phyloP scores from a whole-genome alignment of 306 rosid species.

The Lablab purpureus region DNA sequence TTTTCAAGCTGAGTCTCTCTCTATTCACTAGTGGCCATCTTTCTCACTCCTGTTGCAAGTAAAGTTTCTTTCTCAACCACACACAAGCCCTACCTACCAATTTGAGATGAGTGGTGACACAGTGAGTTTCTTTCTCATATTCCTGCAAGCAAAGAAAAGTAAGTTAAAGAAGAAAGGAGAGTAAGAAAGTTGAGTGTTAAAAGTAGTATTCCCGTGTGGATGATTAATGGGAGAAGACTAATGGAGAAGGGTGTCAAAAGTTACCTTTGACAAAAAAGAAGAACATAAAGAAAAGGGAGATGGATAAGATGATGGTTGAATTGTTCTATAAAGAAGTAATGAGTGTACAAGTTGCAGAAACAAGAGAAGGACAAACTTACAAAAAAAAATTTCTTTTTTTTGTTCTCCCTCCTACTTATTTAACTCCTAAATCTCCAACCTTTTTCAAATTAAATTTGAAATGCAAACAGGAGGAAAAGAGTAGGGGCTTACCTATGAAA shows the following conservation, averaged over 20 bases:
- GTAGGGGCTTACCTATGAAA: constrained; percentile 63
- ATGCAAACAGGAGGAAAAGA: constrained; percentile 37
- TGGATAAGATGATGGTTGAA: constrained; percentile 59
- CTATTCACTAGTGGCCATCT: not conserved
- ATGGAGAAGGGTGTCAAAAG: constrained; percentile 41
- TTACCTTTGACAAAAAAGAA: constrained; percentile 55
- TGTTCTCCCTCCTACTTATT: not conserved
- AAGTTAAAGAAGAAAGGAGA: constrained; percentile 46
- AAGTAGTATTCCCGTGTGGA: constrained; percentile 87
- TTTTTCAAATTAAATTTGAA: constrained; percentile 54
- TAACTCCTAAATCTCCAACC: not conserved
- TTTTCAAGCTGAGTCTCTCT: constrained; percentile 22
- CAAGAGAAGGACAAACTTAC: constrained; percentile 41
- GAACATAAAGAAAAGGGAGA: not conserved
- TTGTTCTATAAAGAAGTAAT: constrained; percentile 51
- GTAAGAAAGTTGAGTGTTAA: constrained; percentile 60
- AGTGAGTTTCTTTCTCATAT: constrained; percentile 59
- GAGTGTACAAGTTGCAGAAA: constrained; percentile 55
- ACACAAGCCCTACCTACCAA: constrained; percentile 73
- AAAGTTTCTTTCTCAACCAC: constrained; percentile 84
- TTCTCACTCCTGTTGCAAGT: constrained; percentile 55
- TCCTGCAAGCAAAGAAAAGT: constrained; percentile 72
- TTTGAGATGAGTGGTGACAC: constrained; percentile 56
- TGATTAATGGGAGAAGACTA: constrained; percentile 59
- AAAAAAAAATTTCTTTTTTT: constrained; percentile 3